Evolutionary conservation across 805 yeast species (phyloP), one percentile per base, ranked within the genome.

Genomic region (Debaryomyces tyrocola): DNA sequence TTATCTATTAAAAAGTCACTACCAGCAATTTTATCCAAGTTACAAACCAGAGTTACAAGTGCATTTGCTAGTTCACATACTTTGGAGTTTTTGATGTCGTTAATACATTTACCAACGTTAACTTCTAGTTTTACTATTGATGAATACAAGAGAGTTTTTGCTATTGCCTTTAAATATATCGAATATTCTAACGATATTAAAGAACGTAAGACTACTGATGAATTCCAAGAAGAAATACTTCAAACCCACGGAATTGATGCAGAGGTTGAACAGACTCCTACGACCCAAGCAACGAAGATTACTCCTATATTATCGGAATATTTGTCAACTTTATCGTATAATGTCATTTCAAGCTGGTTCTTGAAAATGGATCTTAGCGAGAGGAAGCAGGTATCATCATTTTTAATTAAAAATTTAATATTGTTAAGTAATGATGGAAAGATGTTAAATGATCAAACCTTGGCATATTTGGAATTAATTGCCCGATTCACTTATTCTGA

Each of bases 61-160:
- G 74, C 83, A 0, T 80, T 79, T 53, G 83, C 92, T 2, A 77
- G 85, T 49, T 79, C 88, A 4, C 90, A 86, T 50, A 84, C 87
- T 28, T 65, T 90, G 48, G 96, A 90, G 57, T 86, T 90, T 53
- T 67, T 90, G 45, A 63, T 83, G 50, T 78, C 89, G 0, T 65
- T 90, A 34, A 76, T 87, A 0, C 77, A 84, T 45, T 74, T 85
- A 36, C 90, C 92, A 0, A 64, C 79, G 1, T 64, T 89, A 47
- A 82, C 87, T 1, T 76, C 88, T 1, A 84, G 84, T 55, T 85
- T 89, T 59, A 85, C 87, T 3, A 74, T 77, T 15, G 94, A 87
- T 41, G 96, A 90, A 55, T 85, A 77, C 60, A 85, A 83, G 56
- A 73, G 90, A 40, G 88, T 89, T 2, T 87, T 90, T 69, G 96